Percentiles rank a stretch among this genome's conserved stretches.
Conservation (phyloP, 1,284 basidiomycete species). For the Leccinum insolens region DNA sequence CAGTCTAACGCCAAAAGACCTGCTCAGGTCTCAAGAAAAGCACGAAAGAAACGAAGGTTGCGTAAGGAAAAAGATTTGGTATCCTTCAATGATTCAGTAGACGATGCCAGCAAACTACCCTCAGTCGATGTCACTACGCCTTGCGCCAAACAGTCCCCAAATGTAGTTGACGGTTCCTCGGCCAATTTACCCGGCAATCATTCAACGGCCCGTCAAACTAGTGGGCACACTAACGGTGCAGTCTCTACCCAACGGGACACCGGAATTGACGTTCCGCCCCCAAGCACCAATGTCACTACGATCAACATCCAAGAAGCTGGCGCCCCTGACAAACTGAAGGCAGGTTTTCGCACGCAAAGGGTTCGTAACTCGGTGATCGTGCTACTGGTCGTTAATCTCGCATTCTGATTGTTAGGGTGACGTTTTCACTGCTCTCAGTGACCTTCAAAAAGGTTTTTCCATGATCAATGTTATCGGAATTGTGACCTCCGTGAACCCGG, state of each 20-base stretch:
- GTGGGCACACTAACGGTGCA: neutral
- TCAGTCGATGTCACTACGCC: neutral
- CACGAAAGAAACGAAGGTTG: conserved; percentile 24
- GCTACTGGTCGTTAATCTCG: neutral
- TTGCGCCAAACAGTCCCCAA: conserved; percentile 8
- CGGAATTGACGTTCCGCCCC: neutral
- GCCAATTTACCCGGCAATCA: neutral
- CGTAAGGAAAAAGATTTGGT: conserved; percentile 8
- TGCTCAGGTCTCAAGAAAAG: conserved; percentile 9
- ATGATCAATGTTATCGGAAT: conserved; percentile 36
- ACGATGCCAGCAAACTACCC: neutral
- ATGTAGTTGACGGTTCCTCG: neutral
- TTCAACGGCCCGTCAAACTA: neutral
- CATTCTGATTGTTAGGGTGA: conserved; percentile 31
- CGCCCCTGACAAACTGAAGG: conserved; percentile 8
- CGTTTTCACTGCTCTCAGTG: conserved; percentile 26
- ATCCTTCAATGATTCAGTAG: neutral
- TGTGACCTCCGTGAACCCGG: conserved; percentile 20
- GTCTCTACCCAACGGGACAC: neutral
- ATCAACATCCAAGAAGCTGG: neutral
- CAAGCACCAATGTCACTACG: neutral
- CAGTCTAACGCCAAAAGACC: neutral
- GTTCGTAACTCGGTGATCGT: conserved; percentile 17
- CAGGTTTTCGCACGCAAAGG: conserved; percentile 31
- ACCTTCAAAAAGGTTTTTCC: conserved; percentile 19